These are phyloP conservation scores for Musa balbisiana DNA, from an alignment of 202 grass and related monocot species.

Conservation along the genomic window DNA sequence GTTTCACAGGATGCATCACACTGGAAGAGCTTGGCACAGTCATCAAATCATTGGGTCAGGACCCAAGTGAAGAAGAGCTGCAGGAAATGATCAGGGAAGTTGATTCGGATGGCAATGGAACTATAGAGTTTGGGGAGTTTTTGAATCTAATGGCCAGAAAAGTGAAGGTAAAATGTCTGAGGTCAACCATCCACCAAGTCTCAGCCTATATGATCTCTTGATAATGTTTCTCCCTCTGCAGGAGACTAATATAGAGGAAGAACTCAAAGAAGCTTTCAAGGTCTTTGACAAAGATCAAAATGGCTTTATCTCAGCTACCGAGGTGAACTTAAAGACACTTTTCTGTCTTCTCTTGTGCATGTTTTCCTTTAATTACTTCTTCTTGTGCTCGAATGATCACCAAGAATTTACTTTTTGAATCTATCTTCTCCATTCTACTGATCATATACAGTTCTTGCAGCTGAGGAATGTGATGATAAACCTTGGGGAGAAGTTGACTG, in stretches of 20 bases:
- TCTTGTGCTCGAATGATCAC: too few relatives aligned
- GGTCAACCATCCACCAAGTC: too few relatives aligned
- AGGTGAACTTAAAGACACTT: background rate
- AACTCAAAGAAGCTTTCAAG: slow-evolving; percentile 12
- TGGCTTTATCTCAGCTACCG: slow-evolving; percentile 1
- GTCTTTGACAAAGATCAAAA: slow-evolving; percentile 10
- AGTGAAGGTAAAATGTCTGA: slow-evolving; percentile 33
- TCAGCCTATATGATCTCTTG: too few relatives aligned
- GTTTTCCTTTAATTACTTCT: too few relatives aligned
- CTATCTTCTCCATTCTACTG: background rate
- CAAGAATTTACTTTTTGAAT: too few relatives aligned
- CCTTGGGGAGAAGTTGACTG: background rate
- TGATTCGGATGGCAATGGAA: slow-evolving; percentile 62
- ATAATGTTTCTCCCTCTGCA: background rate
- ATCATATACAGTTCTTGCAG: background rate
- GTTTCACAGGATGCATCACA: slow-evolving; percentile 52
- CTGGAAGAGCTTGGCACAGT: slow-evolving; percentile 53
- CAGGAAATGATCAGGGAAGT: slow-evolving; percentile 68
- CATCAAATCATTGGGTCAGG: slow-evolving; percentile 45
- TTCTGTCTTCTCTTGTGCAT: background rate
- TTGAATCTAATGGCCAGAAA: slow-evolving; percentile 50
- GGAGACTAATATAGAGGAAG: background rate
- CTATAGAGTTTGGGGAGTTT: slow-evolving; percentile 79
- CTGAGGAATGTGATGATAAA: slow-evolving; percentile 1
- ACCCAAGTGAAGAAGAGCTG: slow-evolving; percentile 56